phyloP scores from a whole-genome alignment of 225 moss, liverwort and hornwort genomes.

The Takakia lepidozioides region DNA sequence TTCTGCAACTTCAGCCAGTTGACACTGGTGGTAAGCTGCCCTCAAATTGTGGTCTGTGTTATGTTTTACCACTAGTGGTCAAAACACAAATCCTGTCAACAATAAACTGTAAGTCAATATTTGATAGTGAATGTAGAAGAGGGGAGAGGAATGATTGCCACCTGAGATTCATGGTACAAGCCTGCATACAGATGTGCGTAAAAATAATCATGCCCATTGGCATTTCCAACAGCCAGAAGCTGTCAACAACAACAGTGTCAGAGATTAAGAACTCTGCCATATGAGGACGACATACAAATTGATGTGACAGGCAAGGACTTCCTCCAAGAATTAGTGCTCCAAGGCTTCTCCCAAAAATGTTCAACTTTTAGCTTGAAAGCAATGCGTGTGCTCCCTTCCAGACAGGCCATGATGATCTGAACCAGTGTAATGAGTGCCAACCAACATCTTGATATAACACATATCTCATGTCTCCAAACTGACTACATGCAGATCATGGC shows the following conservation, averaged over 20 bases:
- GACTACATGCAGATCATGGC: background rate
- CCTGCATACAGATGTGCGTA: conserved; percentile 76
- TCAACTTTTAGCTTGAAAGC: background rate
- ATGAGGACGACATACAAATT: too few relatives aligned
- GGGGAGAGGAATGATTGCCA: too few relatives aligned
- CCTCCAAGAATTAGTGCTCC: too few relatives aligned
- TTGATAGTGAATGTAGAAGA: conserved; percentile 2
- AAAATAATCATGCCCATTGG: conserved; percentile 63
- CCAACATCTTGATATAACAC: background rate
- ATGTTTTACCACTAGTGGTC: background rate
- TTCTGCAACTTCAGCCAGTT: background rate
- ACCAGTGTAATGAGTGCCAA: too few relatives aligned
- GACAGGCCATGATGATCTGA: too few relatives aligned
- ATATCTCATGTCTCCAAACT: background rate
- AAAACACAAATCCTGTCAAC: background rate
- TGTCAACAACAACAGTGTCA: conserved; percentile 9
- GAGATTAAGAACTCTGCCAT: too few relatives aligned
- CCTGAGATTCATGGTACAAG: conserved; percentile 77
- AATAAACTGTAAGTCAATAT: background rate
- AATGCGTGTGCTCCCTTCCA: background rate
- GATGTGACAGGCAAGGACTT: too few relatives aligned
- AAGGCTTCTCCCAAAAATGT: background rate
- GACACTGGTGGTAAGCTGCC: too few relatives aligned
- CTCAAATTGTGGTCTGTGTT: too few relatives aligned
- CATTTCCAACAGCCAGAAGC: conserved; percentile 36